Conservation (phyloP, 2,329 filamentous ascomycete species). For the Didymellaceae sp. region DNA sequence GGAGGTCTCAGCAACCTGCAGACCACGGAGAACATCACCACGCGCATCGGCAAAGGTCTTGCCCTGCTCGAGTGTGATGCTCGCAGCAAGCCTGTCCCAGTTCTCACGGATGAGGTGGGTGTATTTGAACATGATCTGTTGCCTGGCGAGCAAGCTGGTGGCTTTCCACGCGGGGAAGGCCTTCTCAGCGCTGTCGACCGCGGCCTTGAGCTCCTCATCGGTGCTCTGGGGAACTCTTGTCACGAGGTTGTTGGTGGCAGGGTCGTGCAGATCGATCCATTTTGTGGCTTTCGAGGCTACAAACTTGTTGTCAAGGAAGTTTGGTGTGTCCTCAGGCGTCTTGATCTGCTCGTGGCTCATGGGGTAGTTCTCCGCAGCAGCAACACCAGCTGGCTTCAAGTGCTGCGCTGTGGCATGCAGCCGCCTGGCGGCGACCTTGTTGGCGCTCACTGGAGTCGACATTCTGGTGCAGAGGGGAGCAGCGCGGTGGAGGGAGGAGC, state of each 20-base stretch:
- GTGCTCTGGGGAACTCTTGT: constrained; percentile 85
- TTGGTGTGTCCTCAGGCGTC: constrained; percentile 73
- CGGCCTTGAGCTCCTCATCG: constrained; percentile 75
- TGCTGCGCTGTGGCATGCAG: constrained; percentile 64
- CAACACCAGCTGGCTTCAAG: constrained; percentile 56
- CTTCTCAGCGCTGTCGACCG: constrained; percentile 75
- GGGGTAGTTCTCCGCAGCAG: constrained; percentile 66
- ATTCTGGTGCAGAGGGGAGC: constrained; percentile 49
- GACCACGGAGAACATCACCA: constrained; percentile 80
- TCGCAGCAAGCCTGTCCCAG: constrained; percentile 83
- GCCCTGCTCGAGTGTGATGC: constrained; percentile 86
- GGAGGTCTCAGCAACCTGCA: constrained; percentile 85
- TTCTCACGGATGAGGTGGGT: constrained; percentile 80
- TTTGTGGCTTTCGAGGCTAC: constrained; percentile 69
- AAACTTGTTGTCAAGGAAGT: constrained; percentile 84
- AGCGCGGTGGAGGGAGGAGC: constrained; percentile 44
- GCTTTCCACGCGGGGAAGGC: constrained; percentile 77
- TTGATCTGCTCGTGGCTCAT: constrained; percentile 74
- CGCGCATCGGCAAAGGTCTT: constrained; percentile 86
- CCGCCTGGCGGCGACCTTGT: constrained; percentile 52
- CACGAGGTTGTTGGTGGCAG: constrained; percentile 84
- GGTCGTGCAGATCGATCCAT: constrained; percentile 82
- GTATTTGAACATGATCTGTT: constrained; percentile 89
- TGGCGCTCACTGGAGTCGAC: constrained; percentile 45
- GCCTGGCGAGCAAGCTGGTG: constrained; percentile 74